Evolutionary conservation across 345 rosid genomes (phyloP).

Genomic region (Anastatica hierochuntica): DNA sequence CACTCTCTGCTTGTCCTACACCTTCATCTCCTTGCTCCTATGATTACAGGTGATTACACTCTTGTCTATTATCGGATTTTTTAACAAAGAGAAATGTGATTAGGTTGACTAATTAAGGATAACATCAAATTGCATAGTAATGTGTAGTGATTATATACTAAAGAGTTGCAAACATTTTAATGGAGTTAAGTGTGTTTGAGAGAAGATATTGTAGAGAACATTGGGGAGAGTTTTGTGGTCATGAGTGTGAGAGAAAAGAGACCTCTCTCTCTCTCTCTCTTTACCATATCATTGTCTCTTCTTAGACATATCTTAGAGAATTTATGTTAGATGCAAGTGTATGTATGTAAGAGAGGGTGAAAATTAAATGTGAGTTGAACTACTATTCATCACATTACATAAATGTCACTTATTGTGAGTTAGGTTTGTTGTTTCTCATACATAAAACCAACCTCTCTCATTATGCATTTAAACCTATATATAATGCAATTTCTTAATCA

Average conservation of each 20-base stretch:
- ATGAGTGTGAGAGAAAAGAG: slow-evolving; percentile 14
- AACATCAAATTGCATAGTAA: background rate
- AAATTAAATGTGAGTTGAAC: slow-evolving; percentile 18
- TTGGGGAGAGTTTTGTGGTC: too few species aligned
- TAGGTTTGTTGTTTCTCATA: slow-evolving; percentile 27
- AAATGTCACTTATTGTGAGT: slow-evolving; percentile 43
- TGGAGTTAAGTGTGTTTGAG: too few species aligned
- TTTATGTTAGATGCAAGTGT: background rate
- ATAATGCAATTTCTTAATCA: background rate
- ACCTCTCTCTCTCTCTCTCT: background rate
- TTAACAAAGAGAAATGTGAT: background rate
- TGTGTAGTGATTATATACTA: background rate
- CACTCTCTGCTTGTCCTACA: slow-evolving; percentile 39
- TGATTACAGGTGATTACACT: slow-evolving; percentile 39
- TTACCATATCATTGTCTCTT: slow-evolving; percentile 18
- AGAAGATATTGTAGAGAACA: too few species aligned
- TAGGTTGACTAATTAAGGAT: slow-evolving; percentile 8
- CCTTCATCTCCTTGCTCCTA: slow-evolving; percentile 47
- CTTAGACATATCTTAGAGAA: background rate
- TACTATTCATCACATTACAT: slow-evolving; percentile 24
- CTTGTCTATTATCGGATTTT: background rate
- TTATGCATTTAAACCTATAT: background rate
- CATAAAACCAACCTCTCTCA: background rate
- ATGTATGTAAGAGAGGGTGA: background rate
- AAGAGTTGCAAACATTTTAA: background rate